Base-by-base conservation (phyloP, 23 red algal genomes). In the Chondrus crispus region DNA sequence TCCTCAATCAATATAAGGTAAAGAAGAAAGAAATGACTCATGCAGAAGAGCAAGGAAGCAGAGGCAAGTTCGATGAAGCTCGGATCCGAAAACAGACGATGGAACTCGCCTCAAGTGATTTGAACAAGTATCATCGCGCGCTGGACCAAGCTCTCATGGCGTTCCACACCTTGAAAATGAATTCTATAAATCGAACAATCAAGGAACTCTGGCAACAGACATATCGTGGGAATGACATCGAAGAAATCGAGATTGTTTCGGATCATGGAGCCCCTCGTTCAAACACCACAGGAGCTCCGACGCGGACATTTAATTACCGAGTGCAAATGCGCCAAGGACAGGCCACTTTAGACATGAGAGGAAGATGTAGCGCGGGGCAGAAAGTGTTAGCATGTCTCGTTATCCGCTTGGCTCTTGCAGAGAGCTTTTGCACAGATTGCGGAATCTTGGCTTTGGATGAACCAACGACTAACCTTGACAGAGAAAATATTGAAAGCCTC, bases 391-490 rank as follows among this genome's bases (percentile, higher is more conserved):
- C 97, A 18, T 99, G 94, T 50, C 66, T 99, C 16, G 86, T 99
- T 40, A 99, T 99, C 38, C 94, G 97, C 1, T 48, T 99, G 18
- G 97, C 97, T 6, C 37, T 99, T 26, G 97, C 97, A 2, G 97
- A 99, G 62, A 88, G 77, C 36, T 99, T 99, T 68, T 94, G 94
- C 77, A 73, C 87, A 11, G 94, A 94, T 51, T 99, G 97, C 81
- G 97, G 97, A 10, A 93, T 99, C 18, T 81, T 99, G 36, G 97
- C 97, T 19, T 66, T 99, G 24, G 97, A 99, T 69, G 97, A 99
- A 68, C 97, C 97, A 29, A 99, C 97, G 26, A 99, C 97, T 32
- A 99, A 99, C 84, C 73, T 99, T 46, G 97, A 99, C 75, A 39
- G 68, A 16, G 86, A 90, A 52, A 95, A 99, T 81, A 93, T 99